Conservation (phyloP, 163 green algal species). For the Coccomyxa subellipsoidea region DNA sequence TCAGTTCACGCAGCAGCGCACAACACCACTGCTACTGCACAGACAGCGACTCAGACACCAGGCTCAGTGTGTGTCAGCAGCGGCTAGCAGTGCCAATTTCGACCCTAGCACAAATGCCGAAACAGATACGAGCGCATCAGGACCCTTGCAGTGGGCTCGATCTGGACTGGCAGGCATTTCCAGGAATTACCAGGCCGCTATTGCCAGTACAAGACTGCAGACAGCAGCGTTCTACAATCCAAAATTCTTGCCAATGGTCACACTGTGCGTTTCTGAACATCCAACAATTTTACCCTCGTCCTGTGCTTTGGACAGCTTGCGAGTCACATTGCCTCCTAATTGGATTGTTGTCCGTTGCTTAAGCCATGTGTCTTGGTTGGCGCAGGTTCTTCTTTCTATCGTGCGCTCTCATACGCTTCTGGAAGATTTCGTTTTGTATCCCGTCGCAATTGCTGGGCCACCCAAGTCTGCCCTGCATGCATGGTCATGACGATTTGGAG, state of each 20-base stretch:
- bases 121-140: background rate
- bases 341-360: background rate
- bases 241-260: slow-evolving; percentile 17
- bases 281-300: too few species aligned
- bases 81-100: background rate
- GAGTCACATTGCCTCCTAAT: background rate
- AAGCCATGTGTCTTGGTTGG: background rate
- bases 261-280: background rate
- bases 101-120: background rate
- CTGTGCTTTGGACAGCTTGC: background rate
- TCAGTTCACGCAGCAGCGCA: background rate
- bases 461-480: too few species aligned
- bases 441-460: background rate
- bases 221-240: background rate
- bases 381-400: slow-evolving; percentile 6
- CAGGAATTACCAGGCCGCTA: background rate
- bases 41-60: background rate
- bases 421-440: background rate
- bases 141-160: background rate
- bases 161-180: background rate
- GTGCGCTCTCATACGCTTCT: background rate
- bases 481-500: too few species aligned
- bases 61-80: background rate
- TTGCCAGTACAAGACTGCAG: slow-evolving; percentile 12
- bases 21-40: background rate